These are phyloP conservation scores for Papiliotrema fonsecae DNA, from an alignment of 1,284 basidiomycete genomes.

Conservation along the genomic window DNA sequence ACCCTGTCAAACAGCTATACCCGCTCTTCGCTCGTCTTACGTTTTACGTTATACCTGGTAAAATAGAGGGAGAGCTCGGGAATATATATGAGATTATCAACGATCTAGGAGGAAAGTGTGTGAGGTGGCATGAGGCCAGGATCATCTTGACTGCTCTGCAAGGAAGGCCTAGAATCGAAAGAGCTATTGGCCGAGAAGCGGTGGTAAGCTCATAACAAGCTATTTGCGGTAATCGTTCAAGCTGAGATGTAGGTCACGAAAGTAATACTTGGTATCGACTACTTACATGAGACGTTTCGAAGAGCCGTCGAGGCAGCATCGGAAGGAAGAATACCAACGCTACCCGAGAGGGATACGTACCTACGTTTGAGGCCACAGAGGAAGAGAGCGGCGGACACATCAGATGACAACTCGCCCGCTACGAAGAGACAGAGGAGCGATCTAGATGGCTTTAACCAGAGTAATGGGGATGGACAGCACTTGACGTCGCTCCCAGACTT, in stretches of 20 bases:
- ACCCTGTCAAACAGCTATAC: conserved; percentile 11
- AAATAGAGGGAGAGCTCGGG: conserved; percentile 49
- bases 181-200: conserved; percentile 24
- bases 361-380: neutral
- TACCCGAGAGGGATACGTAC: conserved; percentile 4
- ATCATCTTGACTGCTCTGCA: conserved; percentile 37
- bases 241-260: neutral
- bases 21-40: conserved; percentile 38
- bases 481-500: conserved; percentile 21
- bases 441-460: neutral
- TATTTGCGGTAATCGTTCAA: neutral
- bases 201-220: conserved; percentile 15
- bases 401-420: neutral
- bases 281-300: conserved; percentile 28
- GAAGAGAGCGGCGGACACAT: neutral
- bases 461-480: no score
- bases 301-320: conserved; percentile 14
- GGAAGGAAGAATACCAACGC: neutral
- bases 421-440: neutral
- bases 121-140: conserved; percentile 18
- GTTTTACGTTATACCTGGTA: conserved; percentile 42
- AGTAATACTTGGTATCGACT: neutral
- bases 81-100: conserved; percentile 28
- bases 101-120: conserved; percentile 38
- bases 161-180: conserved; percentile 34